Conservation (phyloP, 179 eudicot genomes). For the Drosera spatulata region DNA sequence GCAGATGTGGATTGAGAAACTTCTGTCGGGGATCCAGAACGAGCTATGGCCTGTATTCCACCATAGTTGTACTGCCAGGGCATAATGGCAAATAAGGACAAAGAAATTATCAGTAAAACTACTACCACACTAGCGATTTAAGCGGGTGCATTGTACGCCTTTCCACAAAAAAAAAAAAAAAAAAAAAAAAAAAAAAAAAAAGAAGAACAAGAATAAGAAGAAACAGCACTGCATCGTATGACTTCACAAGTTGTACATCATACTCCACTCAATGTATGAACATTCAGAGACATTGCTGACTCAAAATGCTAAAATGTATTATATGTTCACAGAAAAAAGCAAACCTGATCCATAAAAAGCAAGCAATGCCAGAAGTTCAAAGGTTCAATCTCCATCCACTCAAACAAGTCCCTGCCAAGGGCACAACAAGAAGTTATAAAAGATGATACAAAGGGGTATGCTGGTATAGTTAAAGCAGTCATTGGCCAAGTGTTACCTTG, state of each 20-base stretch:
- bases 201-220: no score
- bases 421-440: neutral
- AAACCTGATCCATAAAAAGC: constrained; percentile 98
- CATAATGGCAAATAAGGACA: constrained; percentile 6
- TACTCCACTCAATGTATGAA: neutral
- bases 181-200: neutral
- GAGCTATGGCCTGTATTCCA: constrained; percentile 74
- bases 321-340: constrained; percentile 7
- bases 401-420: constrained; percentile 65
- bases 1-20: constrained; percentile 20
- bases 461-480: neutral
- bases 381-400: constrained; percentile 96
- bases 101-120: neutral
- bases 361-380: constrained; percentile 84
- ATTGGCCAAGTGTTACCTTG: constrained; percentile 33
- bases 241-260: no score
- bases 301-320: neutral
- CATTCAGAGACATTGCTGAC: neutral
- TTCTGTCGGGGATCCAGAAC: constrained; percentile 30
- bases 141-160: neutral
- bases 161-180: neutral
- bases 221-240: no score
- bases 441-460: neutral
- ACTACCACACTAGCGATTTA: no score
- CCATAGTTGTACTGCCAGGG: constrained; percentile 77